These are phyloP conservation scores for Helotiales sp. DNA, from an alignment of 2,329 filamentous ascomycete genomes.

Conservation along the genomic window DNA sequence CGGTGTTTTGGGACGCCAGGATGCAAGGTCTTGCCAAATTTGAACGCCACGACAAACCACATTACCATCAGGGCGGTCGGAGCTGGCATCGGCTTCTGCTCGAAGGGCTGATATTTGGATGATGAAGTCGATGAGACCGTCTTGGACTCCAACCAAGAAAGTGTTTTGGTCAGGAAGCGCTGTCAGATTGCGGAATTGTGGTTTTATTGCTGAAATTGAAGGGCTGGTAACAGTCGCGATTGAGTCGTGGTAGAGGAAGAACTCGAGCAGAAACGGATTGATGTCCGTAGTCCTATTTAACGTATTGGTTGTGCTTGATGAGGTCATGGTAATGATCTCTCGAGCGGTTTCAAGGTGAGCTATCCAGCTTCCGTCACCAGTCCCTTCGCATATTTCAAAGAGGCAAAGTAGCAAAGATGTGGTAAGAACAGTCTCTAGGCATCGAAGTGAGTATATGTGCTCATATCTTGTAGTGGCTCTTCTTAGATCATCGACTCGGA, in stretches of 20 bases:
- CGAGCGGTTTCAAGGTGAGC: constrained; percentile 20
- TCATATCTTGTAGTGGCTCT: not conserved
- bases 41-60: constrained; percentile 10
- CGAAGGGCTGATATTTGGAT: constrained; percentile 22
- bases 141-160: constrained; percentile 18
- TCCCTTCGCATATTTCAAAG: constrained; percentile 26
- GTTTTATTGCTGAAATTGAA: not conserved
- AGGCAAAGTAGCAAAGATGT: constrained; percentile 24
- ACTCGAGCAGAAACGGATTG: constrained; percentile 26
- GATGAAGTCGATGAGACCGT: constrained; percentile 22
- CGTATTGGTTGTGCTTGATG: not conserved
- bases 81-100: constrained; percentile 5
- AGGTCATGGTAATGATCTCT: constrained; percentile 10
- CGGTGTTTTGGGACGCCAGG: constrained; percentile 11
- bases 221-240: constrained; percentile 22
- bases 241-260: constrained; percentile 26
- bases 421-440: constrained; percentile 11
- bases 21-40: constrained; percentile 22
- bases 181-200: constrained; percentile 3
- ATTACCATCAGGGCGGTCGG: not conserved
- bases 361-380: constrained; percentile 12
- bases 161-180: constrained; percentile 1
- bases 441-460: not conserved
- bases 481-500: constrained; percentile 7
- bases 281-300: constrained; percentile 13